phyloP scores from a whole-genome alignment of 73 alveolate genomes.

The Uronychia setigera region DNA sequence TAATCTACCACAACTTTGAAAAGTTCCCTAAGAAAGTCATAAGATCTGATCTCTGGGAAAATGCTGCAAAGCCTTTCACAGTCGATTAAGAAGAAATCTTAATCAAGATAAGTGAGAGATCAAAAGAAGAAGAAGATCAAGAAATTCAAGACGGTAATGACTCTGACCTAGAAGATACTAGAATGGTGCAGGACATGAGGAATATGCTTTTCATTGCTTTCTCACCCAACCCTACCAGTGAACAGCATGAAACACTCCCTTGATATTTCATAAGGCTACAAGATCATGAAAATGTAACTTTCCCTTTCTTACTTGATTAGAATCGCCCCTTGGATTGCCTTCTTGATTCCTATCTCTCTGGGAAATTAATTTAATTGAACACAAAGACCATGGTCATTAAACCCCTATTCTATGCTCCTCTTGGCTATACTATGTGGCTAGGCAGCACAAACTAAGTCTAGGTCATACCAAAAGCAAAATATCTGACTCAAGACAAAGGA shows the following conservation, averaged over 20 bases:
- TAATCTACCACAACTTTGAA: conserved; percentile 72
- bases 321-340: neutral
- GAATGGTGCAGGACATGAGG: neutral
- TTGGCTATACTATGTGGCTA: conserved; percentile 48
- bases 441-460: conserved; percentile 17
- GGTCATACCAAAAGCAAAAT: neutral
- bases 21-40: conserved; percentile 57
- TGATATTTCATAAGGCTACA: conserved; percentile 26
- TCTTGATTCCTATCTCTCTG: conserved; percentile 30
- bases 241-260: conserved; percentile 35
- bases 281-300: neutral
- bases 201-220: conserved; percentile 33
- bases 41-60: conserved; percentile 56
- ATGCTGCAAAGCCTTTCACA: conserved; percentile 41
- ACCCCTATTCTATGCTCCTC: conserved; percentile 51
- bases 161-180: neutral
- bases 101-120: conserved; percentile 35
- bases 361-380: neutral
- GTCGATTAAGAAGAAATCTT: conserved; percentile 52
- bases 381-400: conserved; percentile 8
- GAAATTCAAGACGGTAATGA: neutral
- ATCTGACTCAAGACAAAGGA: neutral
- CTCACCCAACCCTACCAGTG: conserved; percentile 49
- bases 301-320: neutral
- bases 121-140: conserved; percentile 13